Evolutionary conservation across 108 stramenopile genomes (phyloP), one percentile per base, ranked within the genome.

Genomic region (Nitzschia sp.): DNA sequence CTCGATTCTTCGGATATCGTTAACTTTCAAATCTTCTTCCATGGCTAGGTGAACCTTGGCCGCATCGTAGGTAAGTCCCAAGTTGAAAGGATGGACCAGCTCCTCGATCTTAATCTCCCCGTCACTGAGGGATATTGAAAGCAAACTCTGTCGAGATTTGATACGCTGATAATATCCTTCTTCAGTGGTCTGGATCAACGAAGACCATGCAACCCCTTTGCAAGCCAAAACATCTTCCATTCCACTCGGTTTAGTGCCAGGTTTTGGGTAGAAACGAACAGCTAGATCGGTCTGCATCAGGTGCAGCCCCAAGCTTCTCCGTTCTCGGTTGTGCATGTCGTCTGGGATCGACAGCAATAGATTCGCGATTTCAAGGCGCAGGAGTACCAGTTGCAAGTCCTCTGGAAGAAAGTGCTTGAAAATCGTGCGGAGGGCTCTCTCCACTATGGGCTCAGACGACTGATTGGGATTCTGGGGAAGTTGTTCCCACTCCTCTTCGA

Each of bases 131-230:
- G 65, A 59, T 5, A 51, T 68, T 31, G 74, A 75, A 46, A 68
- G 33, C n/a, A 73, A 35, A 46, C 77, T 71, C 63, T 74, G 72
- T 47, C 68, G 54, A n/a, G 80, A 75, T 17, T 17, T 30, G 28
- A 71, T 42, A 3, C 56, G 13, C 56, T 75, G 73, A 18, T 77
- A 64, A 35, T 82, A 62, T 17, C 77, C 77, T 32, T 61, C 59
- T 21, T 68, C 68, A 11, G 70, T 31, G 15, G 76, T 81, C 38
- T 67, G 60, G 45, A 76, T 72, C 32, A 77, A 38, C 0, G 75
- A 70, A 27, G 83, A 82, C 72, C 82, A 78, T 17, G 71, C 54
- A 28, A 56, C 57, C n/a, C 76, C 82, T 68, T 72, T 68, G 53
- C 61, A 68, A 18, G 74, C 66, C 18, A 75, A 53, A 19, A 68